Evolutionary conservation across 2,329 filamentous ascomycete genomes (phyloP).

Genomic region (Cordyceps militaris): DNA sequence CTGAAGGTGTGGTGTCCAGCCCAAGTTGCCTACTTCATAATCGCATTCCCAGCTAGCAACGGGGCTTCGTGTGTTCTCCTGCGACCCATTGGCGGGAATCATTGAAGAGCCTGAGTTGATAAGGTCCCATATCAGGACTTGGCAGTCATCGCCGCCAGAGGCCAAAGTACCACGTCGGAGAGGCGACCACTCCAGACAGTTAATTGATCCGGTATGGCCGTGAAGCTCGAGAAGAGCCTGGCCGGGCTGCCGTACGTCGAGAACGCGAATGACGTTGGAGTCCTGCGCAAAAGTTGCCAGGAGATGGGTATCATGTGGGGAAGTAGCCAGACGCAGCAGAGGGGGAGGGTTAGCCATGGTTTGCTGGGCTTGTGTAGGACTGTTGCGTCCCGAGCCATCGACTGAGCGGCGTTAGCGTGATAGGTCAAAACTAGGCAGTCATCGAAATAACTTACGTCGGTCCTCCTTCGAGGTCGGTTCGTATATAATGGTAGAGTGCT

Average conservation of each 20-base stretch:
- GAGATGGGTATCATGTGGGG: conserved; percentile 89
- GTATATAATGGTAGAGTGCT: conserved; percentile 98
- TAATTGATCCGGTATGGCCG: conserved; percentile 77
- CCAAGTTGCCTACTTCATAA: conserved; percentile 78
- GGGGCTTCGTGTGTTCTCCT: conserved; percentile 56
- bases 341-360: conserved; percentile 72
- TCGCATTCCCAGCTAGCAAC: conserved; percentile 78
- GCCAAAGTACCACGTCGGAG: conserved; percentile 79
- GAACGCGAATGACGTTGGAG: conserved; percentile 83
- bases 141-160: conserved; percentile 84
- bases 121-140: conserved; percentile 91
- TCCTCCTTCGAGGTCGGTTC: conserved; percentile 87
- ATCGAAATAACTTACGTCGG: conserved; percentile 47
- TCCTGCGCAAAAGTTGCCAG: conserved; percentile 96
- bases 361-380: conserved; percentile 69
- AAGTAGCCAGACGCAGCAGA: conserved; percentile 75
- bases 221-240: conserved; percentile 90
- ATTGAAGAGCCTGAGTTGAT: conserved; percentile 53
- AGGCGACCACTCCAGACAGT: conserved; percentile 94
- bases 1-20: conserved; percentile 70
- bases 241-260: conserved; percentile 92
- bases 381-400: conserved; percentile 55
- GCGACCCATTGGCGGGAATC: conserved; percentile 41
- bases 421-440: neutral
- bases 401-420: conserved; percentile 31